Percentiles rank a stretch among this genome's conserved stretches.
phyloP scores from a whole-genome alignment of 2,329 filamentous ascomycete species.

The Helotiales sp. region DNA sequence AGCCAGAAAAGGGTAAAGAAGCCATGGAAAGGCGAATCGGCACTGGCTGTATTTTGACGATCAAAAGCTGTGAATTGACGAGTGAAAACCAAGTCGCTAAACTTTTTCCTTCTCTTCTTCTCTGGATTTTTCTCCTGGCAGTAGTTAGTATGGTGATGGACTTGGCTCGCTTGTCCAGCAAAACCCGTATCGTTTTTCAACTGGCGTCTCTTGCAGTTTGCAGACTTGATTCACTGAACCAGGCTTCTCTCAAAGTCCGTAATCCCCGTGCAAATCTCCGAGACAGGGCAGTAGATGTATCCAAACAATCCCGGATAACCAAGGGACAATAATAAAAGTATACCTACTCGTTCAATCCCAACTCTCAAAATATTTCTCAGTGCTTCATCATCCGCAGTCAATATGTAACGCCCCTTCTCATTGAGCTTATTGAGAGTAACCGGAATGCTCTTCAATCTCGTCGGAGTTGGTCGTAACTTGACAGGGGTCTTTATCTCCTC shows the following conservation, averaged over 20 bases:
- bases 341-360: constrained; percentile 36
- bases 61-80: constrained; percentile 77
- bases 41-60: constrained; percentile 66
- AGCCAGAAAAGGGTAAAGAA: constrained; percentile 85
- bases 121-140: constrained; percentile 34
- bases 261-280: background rate
- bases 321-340: background rate
- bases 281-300: background rate
- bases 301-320: background rate
- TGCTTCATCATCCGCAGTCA: constrained; percentile 39
- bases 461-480: constrained; percentile 20
- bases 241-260: background rate
- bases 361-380: constrained; percentile 37
- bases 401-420: constrained; percentile 38
- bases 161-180: too few species aligned
- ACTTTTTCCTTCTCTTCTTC: constrained; percentile 41
- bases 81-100: constrained; percentile 69
- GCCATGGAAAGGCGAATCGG: constrained; percentile 74
- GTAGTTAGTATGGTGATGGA: background rate
- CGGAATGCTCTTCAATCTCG: constrained; percentile 38
- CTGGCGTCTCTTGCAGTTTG: too few species aligned
- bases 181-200: too few species aligned
- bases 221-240: too few species aligned
- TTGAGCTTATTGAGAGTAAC: constrained; percentile 39
- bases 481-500: constrained; percentile 28